phyloP scores from a whole-genome alignment of 129 eudicot species.

The Rutidosis leptorrhynchoides region DNA sequence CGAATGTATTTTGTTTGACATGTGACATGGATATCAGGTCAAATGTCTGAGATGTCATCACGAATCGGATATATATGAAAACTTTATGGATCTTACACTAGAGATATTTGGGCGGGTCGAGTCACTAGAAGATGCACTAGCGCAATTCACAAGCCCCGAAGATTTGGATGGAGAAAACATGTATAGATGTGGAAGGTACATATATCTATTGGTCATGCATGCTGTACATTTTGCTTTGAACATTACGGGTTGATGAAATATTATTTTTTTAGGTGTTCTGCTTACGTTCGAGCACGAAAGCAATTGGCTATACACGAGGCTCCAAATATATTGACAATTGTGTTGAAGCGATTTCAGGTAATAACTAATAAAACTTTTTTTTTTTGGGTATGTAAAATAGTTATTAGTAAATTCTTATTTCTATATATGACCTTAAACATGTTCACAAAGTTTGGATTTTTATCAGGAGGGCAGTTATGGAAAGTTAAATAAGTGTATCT shows the following conservation, averaged over 20 bases:
- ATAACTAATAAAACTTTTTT: background rate
- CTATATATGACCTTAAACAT: background rate
- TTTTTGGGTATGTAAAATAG: background rate
- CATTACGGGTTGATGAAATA: conserved; percentile 9
- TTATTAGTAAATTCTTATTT: background rate
- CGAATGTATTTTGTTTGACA: background rate
- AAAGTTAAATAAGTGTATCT: conserved; percentile 75
- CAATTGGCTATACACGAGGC: conserved; percentile 88
- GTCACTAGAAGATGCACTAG: conserved; percentile 79
- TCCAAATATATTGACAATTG: conserved; percentile 86
- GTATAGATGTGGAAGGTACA: conserved; percentile 93
- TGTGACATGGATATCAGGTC: conserved; percentile 44
- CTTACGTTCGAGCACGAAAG: conserved; percentile 83
- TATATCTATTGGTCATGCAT: conserved; percentile 18
- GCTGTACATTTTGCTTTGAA: background rate
- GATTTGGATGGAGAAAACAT: conserved; percentile 95
- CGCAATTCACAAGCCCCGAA: conserved; percentile 86
- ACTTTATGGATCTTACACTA: conserved; percentile 85
- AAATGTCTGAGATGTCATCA: conserved; percentile 80
- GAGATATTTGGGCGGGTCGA: conserved; percentile 90
- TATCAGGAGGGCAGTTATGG: conserved; percentile 87
- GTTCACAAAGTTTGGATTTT: conserved; percentile 1
- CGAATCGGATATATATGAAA: conserved; percentile 81
- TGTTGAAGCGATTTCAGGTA: conserved; percentile 96
- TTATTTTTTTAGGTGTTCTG: conserved; percentile 54